Base-by-base conservation (phyloP, 345 rosid species). In the Euphorbia tirucalli region DNA sequence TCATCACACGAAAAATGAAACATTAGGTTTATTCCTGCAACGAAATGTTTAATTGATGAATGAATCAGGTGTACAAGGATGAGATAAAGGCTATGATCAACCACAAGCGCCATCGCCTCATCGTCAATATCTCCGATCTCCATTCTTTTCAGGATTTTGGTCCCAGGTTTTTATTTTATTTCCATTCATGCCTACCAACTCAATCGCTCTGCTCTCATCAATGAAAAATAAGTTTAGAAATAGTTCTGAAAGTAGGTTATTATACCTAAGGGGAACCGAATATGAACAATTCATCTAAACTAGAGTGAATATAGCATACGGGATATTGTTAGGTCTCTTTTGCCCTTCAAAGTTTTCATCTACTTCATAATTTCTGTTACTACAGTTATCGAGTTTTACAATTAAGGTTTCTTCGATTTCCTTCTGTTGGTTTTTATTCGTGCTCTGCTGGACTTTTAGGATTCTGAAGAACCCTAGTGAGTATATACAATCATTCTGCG, bases 401-500 rank as follows among this genome's bases (percentile, higher is more conserved):
- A 25, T 6, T 22, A 10, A 8, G 21, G 22, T 61, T 14, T 14
- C 39, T 65, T 44, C 61, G 13, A 50, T 16, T 52, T 62, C 13
- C 28, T 41, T 28, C 3, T 52, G 11, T 35, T 14, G 15, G 8
- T 49, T 32, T 22, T 16, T 21, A 30, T 22, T 11, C n/a, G 60
- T 7, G 0, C 1, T 28, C 19, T 30, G 8, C 16, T 68, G 28
- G 54, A 44, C 27, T 43, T 31, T 66, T 81, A 95, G 99, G 93
- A 83, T 95, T 73, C 75, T 92, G 58, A 86, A 71, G 85, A 87
- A 77, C 72, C 99, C 99, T 0, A 82, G 82, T 48, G 99, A 92
- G 84, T 95, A 88, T 65, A 81, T 95, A 87, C 99, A 92, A 71
- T 83, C 98, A 28, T 89, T 95, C 79, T 86, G 96, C 65, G 99